Conservation (phyloP, 768 basidiomycete species). For the Termitomyces titanicus region DNA sequence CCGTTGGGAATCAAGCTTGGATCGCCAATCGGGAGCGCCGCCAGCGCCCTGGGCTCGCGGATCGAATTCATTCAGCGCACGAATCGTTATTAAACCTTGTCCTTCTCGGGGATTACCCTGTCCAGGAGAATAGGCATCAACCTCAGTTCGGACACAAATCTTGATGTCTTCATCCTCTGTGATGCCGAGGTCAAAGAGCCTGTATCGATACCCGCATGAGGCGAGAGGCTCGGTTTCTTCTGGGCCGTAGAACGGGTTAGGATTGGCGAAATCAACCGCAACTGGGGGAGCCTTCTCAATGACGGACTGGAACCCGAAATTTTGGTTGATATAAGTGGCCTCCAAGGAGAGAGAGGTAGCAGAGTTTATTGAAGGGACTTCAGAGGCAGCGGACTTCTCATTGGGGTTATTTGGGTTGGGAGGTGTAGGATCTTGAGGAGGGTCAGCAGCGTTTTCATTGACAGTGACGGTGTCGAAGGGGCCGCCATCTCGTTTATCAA, state of each 20-base stretch:
- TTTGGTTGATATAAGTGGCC: slow-evolving; percentile 98
- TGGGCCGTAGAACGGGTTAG: slow-evolving; percentile 94
- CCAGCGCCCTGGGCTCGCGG: slow-evolving; percentile 85
- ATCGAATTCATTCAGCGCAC: slow-evolving; percentile 97
- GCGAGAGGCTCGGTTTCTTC: slow-evolving; percentile 95
- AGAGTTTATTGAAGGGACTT: slow-evolving; percentile 85
- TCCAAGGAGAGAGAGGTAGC: slow-evolving; percentile 93
- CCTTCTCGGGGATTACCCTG: slow-evolving; percentile 63
- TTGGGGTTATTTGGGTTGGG: slow-evolving; percentile 73
- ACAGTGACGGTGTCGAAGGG: slow-evolving; percentile 97
- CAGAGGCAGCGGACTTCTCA: slow-evolving; percentile 61
- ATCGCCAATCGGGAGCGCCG: slow-evolving; percentile 97
- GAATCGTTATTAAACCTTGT: slow-evolving; percentile 83
- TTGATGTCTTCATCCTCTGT: slow-evolving; percentile 89
- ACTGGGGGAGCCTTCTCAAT: slow-evolving; percentile 61
- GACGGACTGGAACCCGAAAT: slow-evolving; percentile 96
- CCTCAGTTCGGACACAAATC: slow-evolving; percentile 93
- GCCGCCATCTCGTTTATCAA: slow-evolving; percentile 97
- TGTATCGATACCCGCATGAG: slow-evolving; percentile 94
- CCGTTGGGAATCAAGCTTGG: slow-evolving; percentile 93
- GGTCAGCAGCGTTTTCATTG: slow-evolving; percentile 97
- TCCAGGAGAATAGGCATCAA: slow-evolving; percentile 78
- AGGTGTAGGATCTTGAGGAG: slow-evolving; percentile 79
- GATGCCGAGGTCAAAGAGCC: slow-evolving; percentile 89
- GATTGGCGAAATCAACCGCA: slow-evolving; percentile 71